Evolutionary conservation across 2,329 filamentous ascomycete species (phyloP).

Genomic region (Cladobotryum protrusum): DNA sequence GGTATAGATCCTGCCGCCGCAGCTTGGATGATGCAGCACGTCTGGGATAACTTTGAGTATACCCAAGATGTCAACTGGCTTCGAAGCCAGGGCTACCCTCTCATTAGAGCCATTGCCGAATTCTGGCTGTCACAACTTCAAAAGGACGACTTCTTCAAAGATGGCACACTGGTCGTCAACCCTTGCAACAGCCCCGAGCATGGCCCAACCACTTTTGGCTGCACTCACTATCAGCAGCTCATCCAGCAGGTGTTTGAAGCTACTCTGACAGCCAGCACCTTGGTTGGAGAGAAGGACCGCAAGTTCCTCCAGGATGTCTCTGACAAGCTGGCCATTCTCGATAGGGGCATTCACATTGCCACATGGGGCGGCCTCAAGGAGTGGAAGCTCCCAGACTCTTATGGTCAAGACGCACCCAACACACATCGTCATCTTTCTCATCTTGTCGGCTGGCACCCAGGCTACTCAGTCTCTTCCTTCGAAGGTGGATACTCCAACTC

Average conservation of each 20-base stretch:
- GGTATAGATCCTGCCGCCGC: conserved; percentile 37
- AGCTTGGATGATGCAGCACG: conserved; percentile 56
- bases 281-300: conserved; percentile 20
- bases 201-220: conserved; percentile 48
- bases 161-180: conserved; percentile 48
- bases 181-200: conserved; percentile 55
- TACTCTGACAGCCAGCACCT: conserved; percentile 23
- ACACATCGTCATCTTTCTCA: conserved; percentile 43
- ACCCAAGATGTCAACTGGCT: conserved; percentile 42
- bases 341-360: conserved; percentile 25
- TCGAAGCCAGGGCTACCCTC: conserved; percentile 41
- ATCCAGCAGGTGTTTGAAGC: conserved; percentile 38
- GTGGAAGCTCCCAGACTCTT: conserved; percentile 29
- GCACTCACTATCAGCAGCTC: conserved; percentile 48
- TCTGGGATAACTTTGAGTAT: conserved; percentile 52
- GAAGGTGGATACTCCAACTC: conserved; percentile 35
- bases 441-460: conserved; percentile 51
- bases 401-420: conserved; percentile 20
- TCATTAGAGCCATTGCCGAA: conserved; percentile 46
- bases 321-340: conserved; percentile 14
- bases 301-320: conserved; percentile 29
- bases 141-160: conserved; percentile 41
- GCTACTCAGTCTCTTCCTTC: conserved; percentile 41
- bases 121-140: conserved; percentile 53
- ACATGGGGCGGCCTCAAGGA: conserved; percentile 28